These are phyloP conservation scores for Coniosporium apollinis DNA, from an alignment of 495 filamentous ascomycete genomes.

Conservation along the genomic window DNA sequence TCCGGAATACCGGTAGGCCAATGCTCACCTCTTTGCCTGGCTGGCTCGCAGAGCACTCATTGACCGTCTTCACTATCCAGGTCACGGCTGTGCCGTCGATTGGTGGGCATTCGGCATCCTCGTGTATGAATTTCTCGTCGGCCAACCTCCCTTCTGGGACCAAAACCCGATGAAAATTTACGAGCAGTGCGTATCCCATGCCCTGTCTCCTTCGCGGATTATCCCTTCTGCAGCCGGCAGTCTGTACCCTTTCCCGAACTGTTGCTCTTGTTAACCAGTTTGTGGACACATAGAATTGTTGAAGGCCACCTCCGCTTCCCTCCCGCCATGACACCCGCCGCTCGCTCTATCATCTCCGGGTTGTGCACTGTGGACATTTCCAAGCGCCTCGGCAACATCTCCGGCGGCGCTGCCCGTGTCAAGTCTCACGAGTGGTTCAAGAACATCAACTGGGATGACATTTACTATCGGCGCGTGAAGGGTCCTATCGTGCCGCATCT, in stretches of 20 bases:
- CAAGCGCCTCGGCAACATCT: constrained; percentile 74
- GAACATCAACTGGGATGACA: constrained; percentile 68
- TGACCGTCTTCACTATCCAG: constrained; percentile 16
- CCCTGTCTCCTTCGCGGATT: too few relatives aligned
- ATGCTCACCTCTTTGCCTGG: not conserved
- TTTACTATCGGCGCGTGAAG: constrained; percentile 45
- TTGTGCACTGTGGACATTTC: constrained; percentile 84
- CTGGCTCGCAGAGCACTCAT: not conserved
- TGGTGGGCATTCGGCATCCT: constrained; percentile 98
- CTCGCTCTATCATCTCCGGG: constrained; percentile 66
- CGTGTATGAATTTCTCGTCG: constrained; percentile 90
- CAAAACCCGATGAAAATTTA: constrained; percentile 93
- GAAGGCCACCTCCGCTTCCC: constrained; percentile 59
- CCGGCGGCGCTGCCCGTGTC: constrained; percentile 63
- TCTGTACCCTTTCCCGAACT: too few relatives aligned
- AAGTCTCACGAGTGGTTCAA: constrained; percentile 80
- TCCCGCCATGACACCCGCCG: constrained; percentile 49
- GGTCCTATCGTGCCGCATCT: constrained; percentile 81
- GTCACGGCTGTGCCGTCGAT: constrained; percentile 91
- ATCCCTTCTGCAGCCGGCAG: too few relatives aligned
- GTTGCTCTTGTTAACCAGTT: too few relatives aligned
- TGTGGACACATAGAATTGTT: constrained; percentile 38
- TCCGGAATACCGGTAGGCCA: constrained; percentile 55
- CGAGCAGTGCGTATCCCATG: constrained; percentile 44
- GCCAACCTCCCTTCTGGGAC: constrained; percentile 95